Base-by-base conservation (phyloP, 1,139 yeast species). In the Hyphopichia pseudoburtonii region DNA sequence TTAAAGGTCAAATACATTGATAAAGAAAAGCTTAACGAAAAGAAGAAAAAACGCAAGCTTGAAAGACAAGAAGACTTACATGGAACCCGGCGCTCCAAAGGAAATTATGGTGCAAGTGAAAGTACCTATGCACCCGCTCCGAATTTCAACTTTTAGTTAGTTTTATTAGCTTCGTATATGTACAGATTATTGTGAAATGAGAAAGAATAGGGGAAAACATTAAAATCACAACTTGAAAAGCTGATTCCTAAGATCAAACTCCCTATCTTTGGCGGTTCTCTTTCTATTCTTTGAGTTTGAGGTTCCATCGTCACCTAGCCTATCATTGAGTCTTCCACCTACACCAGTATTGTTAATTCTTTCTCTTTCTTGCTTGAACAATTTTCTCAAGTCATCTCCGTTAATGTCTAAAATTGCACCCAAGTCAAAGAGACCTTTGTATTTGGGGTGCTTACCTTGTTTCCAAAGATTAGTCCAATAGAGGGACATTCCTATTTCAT, bases 401-500 rank as follows among this genome's bases (percentile, higher is more conserved):
- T 60, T 56, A 3, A 53, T 43, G 25, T 64, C 66, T 25, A 57
- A 37, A 18, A 70, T 64, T 2, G 73, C 65, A 5, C 57, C 60
- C 28, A 60, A 46, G 35, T 71, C 77, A 43, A 71, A 68, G 10
- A 69, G 46, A 1, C 70, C 73, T 31, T 47, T 52, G 43, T 57
- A 65, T 28, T 52, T 51, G 9, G 44, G 39, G 18, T 47, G 59
- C 43, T 70, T 67, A 2, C 90, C 94, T 43, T 76, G 79, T 39
- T 80, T 73, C 82, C 86, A 85, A 21, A 73, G 58, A 42, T 79
- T 80, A 3, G 85, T 65, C 84, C 92, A 83, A 45, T 78, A 77
- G 4, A 74, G 64, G 0, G 95, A 90, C 35, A 80, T 73, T 1
- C 88, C 84, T 17, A 67, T 60, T 38, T 80, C 84, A 51, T 81